Base-by-base conservation (phyloP, 495 filamentous ascomycete genomes). In the Pyronema omphalodes region DNA sequence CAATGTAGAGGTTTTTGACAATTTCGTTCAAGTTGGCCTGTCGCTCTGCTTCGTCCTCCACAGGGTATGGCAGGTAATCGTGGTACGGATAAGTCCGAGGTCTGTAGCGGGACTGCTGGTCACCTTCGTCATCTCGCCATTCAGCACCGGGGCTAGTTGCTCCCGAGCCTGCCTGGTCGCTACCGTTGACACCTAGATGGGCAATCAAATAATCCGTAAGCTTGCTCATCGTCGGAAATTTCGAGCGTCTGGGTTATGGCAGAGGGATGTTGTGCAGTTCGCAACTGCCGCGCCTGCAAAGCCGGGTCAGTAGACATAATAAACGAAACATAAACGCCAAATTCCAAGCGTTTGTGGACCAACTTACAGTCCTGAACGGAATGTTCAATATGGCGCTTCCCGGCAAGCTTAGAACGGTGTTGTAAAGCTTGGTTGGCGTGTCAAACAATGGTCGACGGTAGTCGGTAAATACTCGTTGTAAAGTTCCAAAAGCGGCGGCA, bases 21-120 rank as follows among this genome's bases (percentile, higher is more conserved):
- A 94, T 94, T 68, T 88, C 85, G 7, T 79, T 73, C 44, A 96
- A 71, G 49, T 84, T 84, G 17, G 71, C 72, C 61, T 85, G 78
- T 52, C 86, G 73, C 65, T 86, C 77, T 15, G 71, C 58, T 52
- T 87, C 79, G 51, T 82, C 78, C 67, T 99, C 93, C 34, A 85
- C 77, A 39, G 76, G 64, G 63, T 94, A 99, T 34, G 93, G 93
- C 33, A 99, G 78, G 57, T 87, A 81, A 56, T 80, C 71, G 66
- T 84, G 84, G 70, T 96, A 99, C 51, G 85, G 86, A 66, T 86
- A 99, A 37, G 91, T 94, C 51, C 89, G 80, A 36, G 86, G 86
- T 52, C 88, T 81, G 67, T 83, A 82, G 39, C 91, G 81, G 40
- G 75, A 71, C 63, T 77, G 74, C 33, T 74, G 73, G 47, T 74